These are phyloP conservation scores for Euphrasia confusa DNA, from an alignment of 257 asterid species.

Conservation along the genomic window DNA sequence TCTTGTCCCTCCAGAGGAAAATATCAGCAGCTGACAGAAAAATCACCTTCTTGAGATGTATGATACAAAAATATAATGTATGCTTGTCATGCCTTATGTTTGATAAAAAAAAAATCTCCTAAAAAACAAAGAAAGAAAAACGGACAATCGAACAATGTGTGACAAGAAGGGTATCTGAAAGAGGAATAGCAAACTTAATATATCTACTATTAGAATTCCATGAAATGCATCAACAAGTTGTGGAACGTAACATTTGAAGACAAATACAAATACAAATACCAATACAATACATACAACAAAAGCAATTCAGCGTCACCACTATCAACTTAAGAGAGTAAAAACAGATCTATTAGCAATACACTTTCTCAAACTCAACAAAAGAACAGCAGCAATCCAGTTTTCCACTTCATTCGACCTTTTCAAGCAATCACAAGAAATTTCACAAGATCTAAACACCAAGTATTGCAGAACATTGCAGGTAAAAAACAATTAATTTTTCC, in stretches of 20 bases:
- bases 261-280: neutral
- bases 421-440: conserved; percentile 1
- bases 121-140: too few species aligned
- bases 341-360: conserved; percentile 16
- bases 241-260: neutral
- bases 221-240: neutral
- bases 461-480: too few species aligned
- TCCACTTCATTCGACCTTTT: conserved; percentile 16
- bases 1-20: conserved; percentile 81
- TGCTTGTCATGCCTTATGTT: neutral
- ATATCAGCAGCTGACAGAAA: conserved; percentile 70
- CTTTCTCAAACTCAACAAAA: neutral
- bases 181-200: neutral
- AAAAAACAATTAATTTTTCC: neutral
- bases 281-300: conserved; percentile 3
- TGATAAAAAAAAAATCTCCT: too few species aligned
- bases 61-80: neutral
- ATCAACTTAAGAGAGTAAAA: neutral
- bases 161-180: conserved; percentile 6
- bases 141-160: neutral
- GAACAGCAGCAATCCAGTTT: too few species aligned
- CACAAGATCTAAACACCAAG: neutral
- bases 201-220: conserved; percentile 4
- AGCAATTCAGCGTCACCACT: neutral
- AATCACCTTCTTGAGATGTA: conserved; percentile 18